Percentiles rank a stretch among this genome's conserved stretches.
These are phyloP conservation scores for Penium margaritaceum DNA, from an alignment of 139 green algal species.

Conservation along the genomic window DNA sequence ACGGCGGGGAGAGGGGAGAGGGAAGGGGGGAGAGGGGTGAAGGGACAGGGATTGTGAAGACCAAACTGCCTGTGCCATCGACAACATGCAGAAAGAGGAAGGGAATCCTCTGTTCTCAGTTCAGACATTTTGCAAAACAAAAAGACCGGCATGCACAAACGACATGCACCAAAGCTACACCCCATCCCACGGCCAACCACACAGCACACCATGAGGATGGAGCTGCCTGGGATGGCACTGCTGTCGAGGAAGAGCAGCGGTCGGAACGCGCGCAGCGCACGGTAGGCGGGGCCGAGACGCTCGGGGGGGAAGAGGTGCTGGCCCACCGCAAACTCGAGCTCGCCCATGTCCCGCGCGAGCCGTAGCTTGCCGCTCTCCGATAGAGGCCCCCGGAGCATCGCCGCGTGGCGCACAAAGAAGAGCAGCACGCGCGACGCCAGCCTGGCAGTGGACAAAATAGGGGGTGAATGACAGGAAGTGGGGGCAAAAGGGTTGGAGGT, in stretches of 20 bases:
- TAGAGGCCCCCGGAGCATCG: constrained; percentile 64
- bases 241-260: constrained; percentile 59
- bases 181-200: background rate
- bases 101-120: background rate
- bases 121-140: too few relatives aligned
- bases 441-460: background rate
- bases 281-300: constrained; percentile 57
- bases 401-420: constrained; percentile 80
- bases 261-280: constrained; percentile 63
- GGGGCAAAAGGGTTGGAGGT: background rate
- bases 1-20: background rate
- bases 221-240: constrained; percentile 27
- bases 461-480: background rate
- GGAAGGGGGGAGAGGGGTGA: background rate
- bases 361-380: constrained; percentile 57
- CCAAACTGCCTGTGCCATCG: background rate
- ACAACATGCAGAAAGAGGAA: background rate
- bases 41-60: background rate
- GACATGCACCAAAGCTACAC: too few relatives aligned
- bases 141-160: too few relatives aligned
- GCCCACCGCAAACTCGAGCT: constrained; percentile 72
- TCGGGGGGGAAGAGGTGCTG: constrained; percentile 65
- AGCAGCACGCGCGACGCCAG: constrained; percentile 71
- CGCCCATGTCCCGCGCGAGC: constrained; percentile 74
- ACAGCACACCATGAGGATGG: constrained; percentile 36